Evolutionary conservation across 345 rosid species (phyloP).

Genomic region (Moringa oleifera): DNA sequence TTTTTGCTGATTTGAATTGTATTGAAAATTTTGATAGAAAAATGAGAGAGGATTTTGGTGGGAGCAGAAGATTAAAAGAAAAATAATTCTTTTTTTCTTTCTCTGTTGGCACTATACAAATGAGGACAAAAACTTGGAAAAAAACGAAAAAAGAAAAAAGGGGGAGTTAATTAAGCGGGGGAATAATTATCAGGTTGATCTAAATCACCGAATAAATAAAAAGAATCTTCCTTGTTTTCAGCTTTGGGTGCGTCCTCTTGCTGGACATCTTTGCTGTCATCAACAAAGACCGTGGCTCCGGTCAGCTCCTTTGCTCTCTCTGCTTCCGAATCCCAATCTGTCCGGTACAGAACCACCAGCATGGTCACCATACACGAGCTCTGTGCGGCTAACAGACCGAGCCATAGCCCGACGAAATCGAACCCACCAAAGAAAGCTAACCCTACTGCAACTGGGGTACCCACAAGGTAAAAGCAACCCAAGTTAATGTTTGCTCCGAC

Average conservation of each 20-base stretch:
- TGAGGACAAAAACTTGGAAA: not conserved
- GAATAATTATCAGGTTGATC: conserved; percentile 14
- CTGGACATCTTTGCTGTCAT: conserved; percentile 23
- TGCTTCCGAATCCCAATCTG: conserved; percentile 60
- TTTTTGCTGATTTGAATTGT: no score
- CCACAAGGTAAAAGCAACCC: conserved; percentile 61
- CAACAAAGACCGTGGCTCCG: conserved; percentile 20
- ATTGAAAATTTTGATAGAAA: no score
- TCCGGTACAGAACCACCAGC: conserved; percentile 46
- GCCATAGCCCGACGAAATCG: conserved; percentile 66
- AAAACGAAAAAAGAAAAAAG: not conserved
- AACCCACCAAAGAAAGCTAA: conserved; percentile 41
- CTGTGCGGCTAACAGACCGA: conserved; percentile 70
- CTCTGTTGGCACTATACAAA: conserved; percentile 7
- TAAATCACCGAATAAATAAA: conserved; percentile 16
- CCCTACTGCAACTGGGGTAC: conserved; percentile 62
- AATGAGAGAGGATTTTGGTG: no score
- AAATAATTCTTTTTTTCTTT: conserved; percentile 10
- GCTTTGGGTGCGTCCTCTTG: conserved; percentile 20
- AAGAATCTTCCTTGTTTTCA: conserved; percentile 37
- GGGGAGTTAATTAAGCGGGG: conserved; percentile 13
- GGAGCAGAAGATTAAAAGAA: no score
- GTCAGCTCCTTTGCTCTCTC: conserved; percentile 51
- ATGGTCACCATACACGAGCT: conserved; percentile 53
- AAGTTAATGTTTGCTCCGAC: conserved; percentile 69